Percentiles rank a stretch among this genome's conserved stretches.
Conservation (phyloP, 371 early-diverging fungal genomes). For the Mucor velutinosus region DNA sequence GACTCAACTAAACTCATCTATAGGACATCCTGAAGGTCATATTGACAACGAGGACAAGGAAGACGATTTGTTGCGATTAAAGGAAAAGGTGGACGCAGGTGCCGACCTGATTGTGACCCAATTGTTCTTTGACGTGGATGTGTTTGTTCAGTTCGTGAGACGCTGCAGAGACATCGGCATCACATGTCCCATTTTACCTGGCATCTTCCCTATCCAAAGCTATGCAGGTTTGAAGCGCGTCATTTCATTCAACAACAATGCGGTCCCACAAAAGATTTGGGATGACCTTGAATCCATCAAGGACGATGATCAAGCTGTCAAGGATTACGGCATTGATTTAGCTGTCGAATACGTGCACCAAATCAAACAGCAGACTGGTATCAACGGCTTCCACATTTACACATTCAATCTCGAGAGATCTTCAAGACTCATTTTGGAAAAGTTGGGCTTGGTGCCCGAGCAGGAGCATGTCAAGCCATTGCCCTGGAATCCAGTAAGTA, state of each 20-base stretch:
- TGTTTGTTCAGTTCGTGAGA: conserved; percentile 80
- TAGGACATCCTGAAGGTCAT: conserved; percentile 90
- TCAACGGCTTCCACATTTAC: conserved; percentile 79
- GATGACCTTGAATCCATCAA: conserved; percentile 91
- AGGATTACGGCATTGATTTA: conserved; percentile 89
- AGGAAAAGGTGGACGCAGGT: conserved; percentile 90
- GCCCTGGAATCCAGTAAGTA: conserved; percentile 88
- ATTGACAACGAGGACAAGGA: conserved; percentile 72
- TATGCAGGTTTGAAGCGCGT: conserved; percentile 85
- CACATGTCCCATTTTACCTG: conserved; percentile 89
- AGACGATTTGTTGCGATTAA: conserved; percentile 76
- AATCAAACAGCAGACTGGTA: conserved; percentile 69
- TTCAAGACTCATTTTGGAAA: conserved; percentile 84
- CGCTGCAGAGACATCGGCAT: conserved; percentile 79
- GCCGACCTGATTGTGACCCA: conserved; percentile 94
- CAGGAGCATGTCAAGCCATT: conserved; percentile 82
- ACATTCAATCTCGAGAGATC: conserved; percentile 91
- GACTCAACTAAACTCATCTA: neutral
- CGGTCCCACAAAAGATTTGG: conserved; percentile 81
- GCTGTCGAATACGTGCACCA: conserved; percentile 77
- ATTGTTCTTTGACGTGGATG: conserved; percentile 90
- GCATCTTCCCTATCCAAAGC: conserved; percentile 94
- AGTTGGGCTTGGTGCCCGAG: conserved; percentile 74
- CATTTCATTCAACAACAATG: conserved; percentile 84
- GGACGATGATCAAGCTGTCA: conserved; percentile 94